Percentiles rank a stretch among this genome's conserved stretches.
Conservation (phyloP, 192 early-diverging fungal genomes). For the Podila clonocystis region DNA sequence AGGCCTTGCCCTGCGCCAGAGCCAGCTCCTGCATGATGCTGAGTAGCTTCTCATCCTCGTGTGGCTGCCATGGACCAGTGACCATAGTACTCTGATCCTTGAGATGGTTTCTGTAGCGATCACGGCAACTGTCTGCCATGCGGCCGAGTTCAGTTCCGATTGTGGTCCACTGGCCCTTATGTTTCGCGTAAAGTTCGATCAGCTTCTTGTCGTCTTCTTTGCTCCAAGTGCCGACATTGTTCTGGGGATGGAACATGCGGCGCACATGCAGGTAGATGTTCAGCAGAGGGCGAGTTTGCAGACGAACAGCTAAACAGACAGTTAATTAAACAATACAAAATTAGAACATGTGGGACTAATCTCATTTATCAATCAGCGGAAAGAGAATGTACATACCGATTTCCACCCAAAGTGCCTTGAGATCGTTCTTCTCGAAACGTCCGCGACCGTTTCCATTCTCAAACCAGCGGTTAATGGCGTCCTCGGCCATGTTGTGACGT, state of each 20-base stretch:
- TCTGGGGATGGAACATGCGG: conserved; percentile 50
- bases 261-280: conserved; percentile 53
- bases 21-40: conserved; percentile 50
- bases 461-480: conserved; percentile 48
- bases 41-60: conserved; percentile 39
- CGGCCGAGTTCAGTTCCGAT: conserved; percentile 50
- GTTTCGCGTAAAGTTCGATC: conserved; percentile 26
- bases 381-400: conserved; percentile 20
- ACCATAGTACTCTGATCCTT: conserved; percentile 47
- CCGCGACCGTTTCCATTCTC: conserved; percentile 46
- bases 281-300: conserved; percentile 39
- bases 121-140: conserved; percentile 50
- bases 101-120: conserved; percentile 48
- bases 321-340: background rate
- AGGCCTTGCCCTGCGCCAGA: conserved; percentile 40
- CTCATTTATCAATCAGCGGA: too few species aligned
- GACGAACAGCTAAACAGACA: conserved; percentile 22
- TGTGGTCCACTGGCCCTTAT: conserved; percentile 51
- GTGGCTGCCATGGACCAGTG: conserved; percentile 45
- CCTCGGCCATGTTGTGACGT: conserved; percentile 44
- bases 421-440: conserved; percentile 48
- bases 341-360: background rate
- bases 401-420: conserved; percentile 47
- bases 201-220: conserved; percentile 53
- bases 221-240: conserved; percentile 49